Evolutionary conservation across 345 rosid species (phyloP), one percentile per base, ranked within the genome.

Genomic region (Anastatica hierochuntica): DNA sequence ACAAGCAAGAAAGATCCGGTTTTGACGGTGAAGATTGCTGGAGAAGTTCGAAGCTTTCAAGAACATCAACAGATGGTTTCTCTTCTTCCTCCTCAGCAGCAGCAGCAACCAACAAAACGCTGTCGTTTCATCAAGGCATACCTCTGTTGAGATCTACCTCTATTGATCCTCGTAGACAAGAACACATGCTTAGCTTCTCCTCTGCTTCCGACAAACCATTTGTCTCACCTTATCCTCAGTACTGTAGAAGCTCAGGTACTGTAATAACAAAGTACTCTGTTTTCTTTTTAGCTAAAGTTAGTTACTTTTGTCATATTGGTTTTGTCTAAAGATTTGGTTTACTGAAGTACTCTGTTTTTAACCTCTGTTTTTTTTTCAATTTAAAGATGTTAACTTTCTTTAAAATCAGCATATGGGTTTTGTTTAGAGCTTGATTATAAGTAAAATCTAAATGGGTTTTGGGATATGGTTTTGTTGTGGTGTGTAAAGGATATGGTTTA

Each of bases 131-230:
- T 61, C 78, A 74, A 36, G 57, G 54, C 27, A 52, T 57, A 29
- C 66, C 79, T 57, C 53, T 75, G 33, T 30, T 80, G 73, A 79
- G 94, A 79, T 81, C 85, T 79, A 74, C 62, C 66, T 21, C 74
- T n/a, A n/a, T n/a, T 41, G 71, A 62, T 56, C 27, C 69, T 63
- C 45, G 65, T 26, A 75, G 66, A 5, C 75, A 69, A 23, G 77
- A 68, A 40, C 81, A 79, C 20, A 73, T 84, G 79, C 68, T 72
- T 40, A 80, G 79, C 74, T 81, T 81, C 69, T 79, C 70, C 17
- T 52, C 81, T 1, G n/a, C n/a, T n/a, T n/a, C n/a, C n/a, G 53
- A 48, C 52, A 69, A 74, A 69, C 33, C 82, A 45, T 74, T 74
- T 48, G 70, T 49, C 62, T 63, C 44, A 13, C 38, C 73, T 37